A percentile compares a stretch with the other conserved stretches of the same genome.
phyloP scores from a whole-genome alignment of 495 filamentous ascomycete species.

The Hamigera avellanea region DNA sequence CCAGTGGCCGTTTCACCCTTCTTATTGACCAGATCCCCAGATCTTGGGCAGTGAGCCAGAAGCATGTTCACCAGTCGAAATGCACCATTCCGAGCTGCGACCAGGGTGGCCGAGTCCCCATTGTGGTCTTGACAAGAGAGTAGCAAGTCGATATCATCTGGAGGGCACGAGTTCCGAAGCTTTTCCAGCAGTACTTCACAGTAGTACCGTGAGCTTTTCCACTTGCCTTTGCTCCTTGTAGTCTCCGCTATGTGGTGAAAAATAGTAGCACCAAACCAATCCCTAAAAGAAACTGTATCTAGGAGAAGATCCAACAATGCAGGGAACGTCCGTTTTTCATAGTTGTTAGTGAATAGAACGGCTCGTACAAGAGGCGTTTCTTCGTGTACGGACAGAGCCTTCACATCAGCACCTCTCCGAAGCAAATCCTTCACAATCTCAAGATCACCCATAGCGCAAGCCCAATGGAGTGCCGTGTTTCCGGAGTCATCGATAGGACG shows the following conservation, averaged over 20 bases:
- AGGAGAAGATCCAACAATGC: conserved; percentile 67
- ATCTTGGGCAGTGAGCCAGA: conserved; percentile 49
- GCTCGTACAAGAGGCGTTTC: conserved; percentile 94
- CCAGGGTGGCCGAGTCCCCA: conserved; percentile 81
- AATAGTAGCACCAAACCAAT: conserved; percentile 69
- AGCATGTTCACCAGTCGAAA: conserved; percentile 34
- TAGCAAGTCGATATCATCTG: conserved; percentile 55
- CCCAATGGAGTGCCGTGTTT: conserved; percentile 92
- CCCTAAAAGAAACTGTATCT: conserved; percentile 60
- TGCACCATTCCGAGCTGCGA: conserved; percentile 61
- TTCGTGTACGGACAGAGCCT: conserved; percentile 59
- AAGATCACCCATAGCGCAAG: conserved; percentile 93
- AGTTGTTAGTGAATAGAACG: conserved; percentile 91
- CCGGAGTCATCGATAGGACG: conserved; percentile 78
- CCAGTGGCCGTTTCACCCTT: conserved; percentile 68
- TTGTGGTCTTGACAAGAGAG: conserved; percentile 66
- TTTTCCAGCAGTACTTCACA: conserved; percentile 82
- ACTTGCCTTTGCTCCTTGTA: conserved; percentile 65
- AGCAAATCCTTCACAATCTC: conserved; percentile 80
- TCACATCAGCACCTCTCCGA: conserved; percentile 54
- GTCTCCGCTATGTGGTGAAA: conserved; percentile 88
- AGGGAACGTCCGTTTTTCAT: conserved; percentile 78
- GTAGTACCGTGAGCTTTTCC: conserved; percentile 80
- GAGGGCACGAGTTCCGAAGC: conserved; percentile 53
- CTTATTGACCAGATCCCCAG: conserved; percentile 68